Evolutionary conservation across 352 stramenopile genomes (phyloP), one percentile per base, ranked within the genome.

Genomic region (Globisporangium okanoganense): DNA sequence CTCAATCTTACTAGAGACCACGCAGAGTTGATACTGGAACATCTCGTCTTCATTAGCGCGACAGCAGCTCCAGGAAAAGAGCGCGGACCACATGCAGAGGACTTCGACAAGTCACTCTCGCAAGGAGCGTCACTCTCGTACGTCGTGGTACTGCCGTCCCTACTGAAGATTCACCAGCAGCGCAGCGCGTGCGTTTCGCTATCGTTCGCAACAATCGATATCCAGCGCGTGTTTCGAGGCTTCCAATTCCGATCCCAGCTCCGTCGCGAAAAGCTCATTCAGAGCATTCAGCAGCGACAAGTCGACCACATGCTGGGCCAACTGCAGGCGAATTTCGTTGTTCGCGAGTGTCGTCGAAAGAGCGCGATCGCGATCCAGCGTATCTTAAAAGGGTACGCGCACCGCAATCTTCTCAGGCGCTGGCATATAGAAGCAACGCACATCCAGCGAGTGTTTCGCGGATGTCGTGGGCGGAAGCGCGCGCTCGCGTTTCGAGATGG

Each of bases 401-500:
- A 72, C 6, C 73, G 82, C 36, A 62, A 65, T 12, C 60, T 65
- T 9, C 6, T 88, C 0, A 9, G 20, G n/a, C 57, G 40, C 25
- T 86, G 72, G 78, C 56, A 69, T 48, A 33, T 45, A 0, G 57
- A 70, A 13, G 76, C 76, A 12, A 65, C 56, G 1, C 47, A 72
- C 0, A 84, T 91, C 53, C 82, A 91, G 44, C 71, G 82, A 4
- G 59, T 85, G 0, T 83, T 81, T 54, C 76, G 82, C 3, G 82
- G 82, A 7, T 72, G 76, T 53, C 64, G 70, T 22, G 82, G 82
- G 5, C 64, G 82, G 7, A 73, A 83, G 47, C 71, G 82, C 27
- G 82, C 78, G 16, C 66, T 76, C 35, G 75, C 78, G 38, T 88
- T 91, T 45, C 70, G 79, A 33, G 79, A 89, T 35, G 82, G 82